Conservation (phyloP, 768 basidiomycete species). For the Leucocoprinus sp. region DNA sequence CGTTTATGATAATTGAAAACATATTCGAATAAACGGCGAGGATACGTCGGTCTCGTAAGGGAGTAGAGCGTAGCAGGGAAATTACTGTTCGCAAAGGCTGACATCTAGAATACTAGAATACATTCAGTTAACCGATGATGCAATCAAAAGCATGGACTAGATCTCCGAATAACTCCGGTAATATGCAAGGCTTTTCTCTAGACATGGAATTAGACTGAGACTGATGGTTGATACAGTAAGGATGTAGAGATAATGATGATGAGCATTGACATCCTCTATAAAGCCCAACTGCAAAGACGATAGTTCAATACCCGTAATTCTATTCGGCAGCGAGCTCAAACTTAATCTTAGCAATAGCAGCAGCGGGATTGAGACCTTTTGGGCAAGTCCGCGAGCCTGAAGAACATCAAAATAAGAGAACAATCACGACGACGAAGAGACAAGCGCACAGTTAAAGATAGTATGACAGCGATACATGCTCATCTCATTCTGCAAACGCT, state of each 20-base stretch:
- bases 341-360: slow-evolving; percentile 91
- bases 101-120: slow-evolving; percentile 36
- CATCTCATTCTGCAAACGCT: slow-evolving; percentile 91
- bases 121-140: not conserved
- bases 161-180: not conserved
- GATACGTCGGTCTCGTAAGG: slow-evolving; percentile 66
- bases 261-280: not conserved
- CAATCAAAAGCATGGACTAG: not conserved
- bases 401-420: not conserved
- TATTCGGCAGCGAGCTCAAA: slow-evolving; percentile 77
- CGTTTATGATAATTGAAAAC: slow-evolving; percentile 50
- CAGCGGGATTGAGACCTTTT: slow-evolving; percentile 90
- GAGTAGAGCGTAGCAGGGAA: slow-evolving; percentile 68
- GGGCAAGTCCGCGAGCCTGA: slow-evolving; percentile 90
- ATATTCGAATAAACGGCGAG: slow-evolving; percentile 51
- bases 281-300: too few relatives aligned
- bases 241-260: too few relatives aligned
- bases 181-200: not conserved
- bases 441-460: slow-evolving; percentile 82
- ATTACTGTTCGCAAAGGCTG: slow-evolving; percentile 63
- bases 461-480: slow-evolving; percentile 98
- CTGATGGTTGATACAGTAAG: not conserved
- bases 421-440: slow-evolving; percentile 5
- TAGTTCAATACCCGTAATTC: not conserved
- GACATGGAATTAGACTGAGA: not conserved